These are phyloP conservation scores for Chalaropsis ovoidea DNA, from an alignment of 2,329 filamentous ascomycete genomes.

Conservation along the genomic window DNA sequence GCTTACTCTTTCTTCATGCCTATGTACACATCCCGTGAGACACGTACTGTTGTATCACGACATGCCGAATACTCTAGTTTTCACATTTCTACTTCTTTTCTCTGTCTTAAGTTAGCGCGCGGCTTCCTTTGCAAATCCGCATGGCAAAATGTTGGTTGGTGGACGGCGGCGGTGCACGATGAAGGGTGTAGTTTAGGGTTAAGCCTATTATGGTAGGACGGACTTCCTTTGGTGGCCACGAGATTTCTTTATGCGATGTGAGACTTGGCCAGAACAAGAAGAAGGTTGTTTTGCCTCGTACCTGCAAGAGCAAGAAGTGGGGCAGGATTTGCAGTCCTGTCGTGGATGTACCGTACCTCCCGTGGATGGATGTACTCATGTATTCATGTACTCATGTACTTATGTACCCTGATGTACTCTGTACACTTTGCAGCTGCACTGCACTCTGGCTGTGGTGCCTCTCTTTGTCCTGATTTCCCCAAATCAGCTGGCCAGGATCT, in stretches of 20 bases:
- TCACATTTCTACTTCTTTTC: neutral
- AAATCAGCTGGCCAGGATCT: neutral
- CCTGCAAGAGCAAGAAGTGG: neutral
- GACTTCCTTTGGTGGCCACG: no score
- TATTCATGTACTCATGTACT: no score
- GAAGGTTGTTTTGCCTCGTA: no score
- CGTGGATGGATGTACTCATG: no score
- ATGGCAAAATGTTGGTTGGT: neutral
- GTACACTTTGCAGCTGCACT: neutral
- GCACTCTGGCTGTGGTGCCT: neutral
- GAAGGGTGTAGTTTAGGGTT: no score
- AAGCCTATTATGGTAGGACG: no score
- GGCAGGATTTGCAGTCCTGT: no score
- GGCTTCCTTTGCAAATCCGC: constrained; percentile 6
- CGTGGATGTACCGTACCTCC: no score
- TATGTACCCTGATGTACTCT: neutral
- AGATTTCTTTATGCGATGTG: no score
- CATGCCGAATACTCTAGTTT: neutral
- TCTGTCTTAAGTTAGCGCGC: constrained; percentile 8
- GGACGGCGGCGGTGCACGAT: neutral
- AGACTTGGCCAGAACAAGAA: no score
- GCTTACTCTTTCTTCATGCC: neutral
- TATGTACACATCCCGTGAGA: no score
- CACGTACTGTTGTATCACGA: neutral
- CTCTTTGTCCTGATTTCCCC: neutral